Evolutionary conservation across 352 stramenopile genomes (phyloP).

Genomic region (Globisporangium uncinulatum): DNA sequence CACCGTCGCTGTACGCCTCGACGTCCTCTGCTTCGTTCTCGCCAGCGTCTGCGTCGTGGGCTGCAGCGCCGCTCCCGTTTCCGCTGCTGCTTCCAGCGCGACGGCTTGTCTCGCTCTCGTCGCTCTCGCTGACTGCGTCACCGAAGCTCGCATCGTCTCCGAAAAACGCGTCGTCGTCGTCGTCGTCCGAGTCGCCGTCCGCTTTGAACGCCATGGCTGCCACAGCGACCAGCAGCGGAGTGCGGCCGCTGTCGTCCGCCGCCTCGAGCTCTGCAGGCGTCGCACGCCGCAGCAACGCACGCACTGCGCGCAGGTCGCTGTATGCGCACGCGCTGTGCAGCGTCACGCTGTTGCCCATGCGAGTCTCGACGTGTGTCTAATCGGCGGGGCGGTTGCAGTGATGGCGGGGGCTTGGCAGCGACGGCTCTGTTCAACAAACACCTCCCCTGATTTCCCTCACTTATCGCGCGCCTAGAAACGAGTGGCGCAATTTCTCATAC

Average conservation of each 20-base stretch:
- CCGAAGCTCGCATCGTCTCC: constrained; percentile 18
- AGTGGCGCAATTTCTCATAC: not conserved
- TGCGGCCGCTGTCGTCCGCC: constrained; percentile 66
- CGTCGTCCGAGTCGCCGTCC: constrained; percentile 36
- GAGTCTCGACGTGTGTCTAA: not conserved
- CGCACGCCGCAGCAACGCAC: constrained; percentile 51
- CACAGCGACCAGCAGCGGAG: constrained; percentile 70
- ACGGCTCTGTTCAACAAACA: not conserved
- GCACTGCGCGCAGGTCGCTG: constrained; percentile 53
- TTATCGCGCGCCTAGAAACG: not conserved
- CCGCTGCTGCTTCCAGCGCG: constrained; percentile 2
- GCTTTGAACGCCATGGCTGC: constrained; percentile 45
- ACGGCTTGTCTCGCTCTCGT: constrained; percentile 11
- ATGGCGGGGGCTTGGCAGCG: not conserved
- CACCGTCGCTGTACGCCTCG: constrained; percentile 43
- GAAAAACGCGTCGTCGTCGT: constrained; percentile 22
- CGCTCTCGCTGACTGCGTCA: constrained; percentile 22
- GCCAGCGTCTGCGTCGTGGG: constrained; percentile 5
- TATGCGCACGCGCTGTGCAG: constrained; percentile 78
- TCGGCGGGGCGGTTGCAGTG: too few relatives aligned
- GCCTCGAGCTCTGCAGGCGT: constrained; percentile 65
- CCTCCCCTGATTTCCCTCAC: not conserved
- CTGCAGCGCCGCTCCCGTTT: not conserved
- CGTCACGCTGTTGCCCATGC: constrained; percentile 80
- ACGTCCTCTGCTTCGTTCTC: constrained; percentile 29